Evolutionary conservation across 257 asterid genomes (phyloP).

Genomic region (Nicotiana tabacum): DNA sequence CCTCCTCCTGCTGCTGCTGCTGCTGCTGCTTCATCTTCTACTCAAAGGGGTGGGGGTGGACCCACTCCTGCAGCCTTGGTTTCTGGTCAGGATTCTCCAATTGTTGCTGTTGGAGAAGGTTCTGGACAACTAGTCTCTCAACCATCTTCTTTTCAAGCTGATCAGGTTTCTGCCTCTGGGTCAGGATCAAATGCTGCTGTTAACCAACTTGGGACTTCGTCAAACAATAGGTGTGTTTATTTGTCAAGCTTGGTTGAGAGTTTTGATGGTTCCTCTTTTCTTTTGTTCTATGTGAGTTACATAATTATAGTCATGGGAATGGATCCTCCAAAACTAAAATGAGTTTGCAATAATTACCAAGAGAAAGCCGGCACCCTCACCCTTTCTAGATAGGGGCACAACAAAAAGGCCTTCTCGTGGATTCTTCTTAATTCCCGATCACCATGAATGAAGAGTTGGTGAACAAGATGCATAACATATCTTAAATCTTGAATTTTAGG

Average conservation of each 20-base stretch:
- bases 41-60: slow-evolving; percentile 35
- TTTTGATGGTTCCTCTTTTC: neutral
- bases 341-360: neutral
- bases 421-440: neutral
- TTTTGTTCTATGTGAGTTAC: neutral
- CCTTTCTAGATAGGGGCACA: neutral
- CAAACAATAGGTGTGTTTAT: slow-evolving; percentile 41
- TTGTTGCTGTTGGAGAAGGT: slow-evolving; percentile 48
- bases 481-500: neutral
- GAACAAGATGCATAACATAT: neutral
- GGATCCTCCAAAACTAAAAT: neutral
- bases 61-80: slow-evolving; percentile 38
- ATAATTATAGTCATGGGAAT: neutral
- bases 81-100: slow-evolving; percentile 39
- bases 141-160: slow-evolving; percentile 38
- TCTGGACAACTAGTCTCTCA: slow-evolving; percentile 30
- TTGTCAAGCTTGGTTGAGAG: neutral
- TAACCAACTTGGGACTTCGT: slow-evolving; percentile 36
- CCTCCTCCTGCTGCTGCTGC: slow-evolving; percentile 33
- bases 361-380: neutral
- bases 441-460: neutral
- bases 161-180: slow-evolving; percentile 33
- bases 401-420: neutral
- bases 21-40: slow-evolving; percentile 21
- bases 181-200: slow-evolving; percentile 45